A percentile compares a stretch with the other conserved stretches of the same genome.
Conservation (phyloP, 192 early-diverging fungal genomes). For the Coemansia reversa region DNA sequence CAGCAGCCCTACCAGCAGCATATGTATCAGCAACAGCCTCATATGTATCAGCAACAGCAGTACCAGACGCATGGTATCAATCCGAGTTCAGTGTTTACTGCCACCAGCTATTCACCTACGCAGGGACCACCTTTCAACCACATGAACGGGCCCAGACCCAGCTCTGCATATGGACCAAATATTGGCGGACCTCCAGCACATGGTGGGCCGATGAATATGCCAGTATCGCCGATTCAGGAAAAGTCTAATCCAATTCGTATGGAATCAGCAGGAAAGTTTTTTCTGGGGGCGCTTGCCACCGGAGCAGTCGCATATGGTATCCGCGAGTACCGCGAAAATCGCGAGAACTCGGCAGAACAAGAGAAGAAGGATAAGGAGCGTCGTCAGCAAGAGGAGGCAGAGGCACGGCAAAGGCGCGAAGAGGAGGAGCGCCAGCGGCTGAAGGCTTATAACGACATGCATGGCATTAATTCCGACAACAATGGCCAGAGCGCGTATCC, state of each 20-base stretch:
- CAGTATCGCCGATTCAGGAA: neutral
- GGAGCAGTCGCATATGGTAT: slow-evolving; percentile 48
- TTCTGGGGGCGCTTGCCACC: slow-evolving; percentile 37
- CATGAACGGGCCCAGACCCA: neutral
- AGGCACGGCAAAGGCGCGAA: slow-evolving; percentile 16
- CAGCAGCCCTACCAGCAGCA: slow-evolving; percentile 10
- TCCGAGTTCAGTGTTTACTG: slow-evolving; percentile 5
- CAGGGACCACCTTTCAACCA: slow-evolving; percentile 6
- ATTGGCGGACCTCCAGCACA: no score
- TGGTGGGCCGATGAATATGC: no score
- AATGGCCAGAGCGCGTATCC: neutral
- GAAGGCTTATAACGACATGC: slow-evolving; percentile 12
- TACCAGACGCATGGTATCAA: slow-evolving; percentile 1
- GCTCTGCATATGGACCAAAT: no score
- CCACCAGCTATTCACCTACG: slow-evolving; percentile 12
- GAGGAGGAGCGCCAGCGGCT: slow-evolving; percentile 17
- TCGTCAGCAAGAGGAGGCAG: slow-evolving; percentile 16
- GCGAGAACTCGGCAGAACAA: slow-evolving; percentile 6
- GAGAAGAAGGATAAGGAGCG: slow-evolving; percentile 29
- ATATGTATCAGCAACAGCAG: neutral
- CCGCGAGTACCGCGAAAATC: slow-evolving; percentile 26
- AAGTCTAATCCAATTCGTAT: slow-evolving; percentile 12
- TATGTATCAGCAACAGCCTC: slow-evolving; percentile 1
- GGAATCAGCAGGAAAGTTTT: slow-evolving; percentile 28
- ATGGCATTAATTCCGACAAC: no score